These are phyloP conservation scores for Amorphotheca resinae DNA, from an alignment of 495 filamentous ascomycete species.

Conservation along the genomic window DNA sequence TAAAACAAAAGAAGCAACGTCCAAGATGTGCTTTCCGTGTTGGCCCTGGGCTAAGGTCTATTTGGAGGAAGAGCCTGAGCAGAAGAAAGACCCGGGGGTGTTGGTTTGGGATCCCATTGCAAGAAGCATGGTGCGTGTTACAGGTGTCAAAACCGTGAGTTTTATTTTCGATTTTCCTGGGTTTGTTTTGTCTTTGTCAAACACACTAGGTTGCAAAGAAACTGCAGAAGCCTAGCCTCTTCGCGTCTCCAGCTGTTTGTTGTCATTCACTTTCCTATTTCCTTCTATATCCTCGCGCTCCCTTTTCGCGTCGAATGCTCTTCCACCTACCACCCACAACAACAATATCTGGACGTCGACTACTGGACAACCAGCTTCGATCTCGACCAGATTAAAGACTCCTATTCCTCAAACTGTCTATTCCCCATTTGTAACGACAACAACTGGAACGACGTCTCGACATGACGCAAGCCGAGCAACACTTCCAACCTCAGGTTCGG, in stretches of 20 bases:
- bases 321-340: too few relatives aligned
- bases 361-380: too few relatives aligned
- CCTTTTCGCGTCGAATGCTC: not conserved
- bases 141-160: conserved; percentile 8
- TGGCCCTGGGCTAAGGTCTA: conserved; percentile 30
- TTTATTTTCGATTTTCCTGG: conserved; percentile 5
- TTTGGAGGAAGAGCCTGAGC: conserved; percentile 24
- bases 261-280: not conserved
- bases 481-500: conserved; percentile 36
- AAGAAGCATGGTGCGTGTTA: conserved; percentile 8
- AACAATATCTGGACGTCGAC: too few relatives aligned
- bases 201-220: too few relatives aligned
- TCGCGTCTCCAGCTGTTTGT: conserved; percentile 4
- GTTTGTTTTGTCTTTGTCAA: too few relatives aligned
- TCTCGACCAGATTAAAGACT: too few relatives aligned
- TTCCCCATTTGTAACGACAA: too few relatives aligned
- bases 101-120: conserved; percentile 11
- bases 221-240: too few relatives aligned
- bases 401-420: too few relatives aligned
- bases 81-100: conserved; percentile 10
- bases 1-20: too few relatives aligned
- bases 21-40: conserved; percentile 30
- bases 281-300: not conserved
- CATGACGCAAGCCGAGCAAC: too few relatives aligned
- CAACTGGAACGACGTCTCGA: too few relatives aligned